Base-by-base conservation (phyloP, 2,329 filamentous ascomycete species). In the Fusarium bactridioides region DNA sequence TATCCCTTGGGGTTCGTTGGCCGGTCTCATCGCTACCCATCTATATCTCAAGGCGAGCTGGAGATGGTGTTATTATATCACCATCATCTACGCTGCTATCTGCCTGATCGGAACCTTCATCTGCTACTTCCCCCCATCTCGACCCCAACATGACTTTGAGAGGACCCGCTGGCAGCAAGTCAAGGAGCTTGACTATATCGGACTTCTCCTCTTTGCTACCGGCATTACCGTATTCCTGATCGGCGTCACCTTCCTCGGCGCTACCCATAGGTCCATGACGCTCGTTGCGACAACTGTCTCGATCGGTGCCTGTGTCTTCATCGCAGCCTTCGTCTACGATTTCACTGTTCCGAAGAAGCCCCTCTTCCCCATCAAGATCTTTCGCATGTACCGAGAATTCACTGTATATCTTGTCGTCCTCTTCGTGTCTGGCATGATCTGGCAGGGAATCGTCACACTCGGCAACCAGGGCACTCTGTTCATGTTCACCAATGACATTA, bases 31-130 rank as follows among this genome's bases (percentile, higher is more conserved):
- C 9, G 63, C 63, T 15, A 66, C 61, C 3, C 31, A 66, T 3
- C 43, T 66, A 7, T 65, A 66, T 7, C 61, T 66, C 27, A 59
- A 66, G 11, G 51, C 50, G 27, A 50, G 41, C 2, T 66, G 63
- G 61, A 45, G 63, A 44, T 66, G 63, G 61, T 66, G 63, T 10
- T 66, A 66, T 18, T 66, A 66, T 21, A 66, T 66, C 25, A 66
- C 61, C 5, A 50, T 66, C 0, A 66, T 66, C 5, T 66, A 65
- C n/a, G 61, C 63, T 27, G 25, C 31, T 10, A 23, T 66, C 2
- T 66, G 61, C 7, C 31, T 66, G 2, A 4, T 59, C 11, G 63
- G 63, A 10, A 66, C 61, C 2, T 66, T 66, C 9, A 33, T 59
- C 19, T 66, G 61, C 61, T 66, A 66, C 31, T 66, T 66, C 7